Conservation (phyloP, 768 basidiomycete genomes). For the Suillus subalutaceus region DNA sequence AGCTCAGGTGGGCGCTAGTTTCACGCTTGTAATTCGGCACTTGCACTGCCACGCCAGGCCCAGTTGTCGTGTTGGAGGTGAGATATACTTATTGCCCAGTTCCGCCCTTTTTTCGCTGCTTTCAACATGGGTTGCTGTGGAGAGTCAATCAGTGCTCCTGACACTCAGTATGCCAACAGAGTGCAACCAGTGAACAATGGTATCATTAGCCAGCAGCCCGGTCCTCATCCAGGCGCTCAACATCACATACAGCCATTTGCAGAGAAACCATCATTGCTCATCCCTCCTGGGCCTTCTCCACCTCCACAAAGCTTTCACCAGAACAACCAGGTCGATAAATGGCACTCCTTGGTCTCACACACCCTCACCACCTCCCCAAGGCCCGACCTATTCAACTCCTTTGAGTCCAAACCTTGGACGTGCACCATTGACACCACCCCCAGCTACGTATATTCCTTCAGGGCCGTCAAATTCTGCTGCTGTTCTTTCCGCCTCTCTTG, state of each 20-base stretch:
- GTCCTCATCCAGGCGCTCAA: slow-evolving; percentile 37
- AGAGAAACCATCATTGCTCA: slow-evolving; percentile 47
- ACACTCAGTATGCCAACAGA: slow-evolving; percentile 38
- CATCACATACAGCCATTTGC: slow-evolving; percentile 11
- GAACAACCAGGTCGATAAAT: slow-evolving; percentile 27
- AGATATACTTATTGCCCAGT: slow-evolving; percentile 6
- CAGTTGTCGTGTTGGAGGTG: not conserved
- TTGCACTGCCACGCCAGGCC: slow-evolving; percentile 16
- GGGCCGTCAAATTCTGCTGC: not conserved
- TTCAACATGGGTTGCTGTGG: slow-evolving; percentile 70
- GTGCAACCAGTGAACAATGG: slow-evolving; percentile 30
- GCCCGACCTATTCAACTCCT: not conserved
- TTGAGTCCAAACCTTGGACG: slow-evolving; percentile 4
- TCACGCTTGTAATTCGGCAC: not conserved
- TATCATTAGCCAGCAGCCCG: slow-evolving; percentile 58
- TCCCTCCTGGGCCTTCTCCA: slow-evolving; percentile 44
- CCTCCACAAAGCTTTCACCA: slow-evolving; percentile 45
- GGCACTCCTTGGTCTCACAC: slow-evolving; percentile 32
- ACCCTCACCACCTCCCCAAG: slow-evolving; percentile 35
- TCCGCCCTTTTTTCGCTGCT: slow-evolving; percentile 12
- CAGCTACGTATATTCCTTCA: slow-evolving; percentile 3
- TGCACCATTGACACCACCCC: slow-evolving; percentile 4
- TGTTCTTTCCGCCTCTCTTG: slow-evolving; percentile 21
- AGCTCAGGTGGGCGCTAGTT: slow-evolving; percentile 2
- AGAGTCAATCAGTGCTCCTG: slow-evolving; percentile 37